Base-by-base conservation (phyloP, 2,329 filamentous ascomycete genomes). In the Aspergillus niger region DNA sequence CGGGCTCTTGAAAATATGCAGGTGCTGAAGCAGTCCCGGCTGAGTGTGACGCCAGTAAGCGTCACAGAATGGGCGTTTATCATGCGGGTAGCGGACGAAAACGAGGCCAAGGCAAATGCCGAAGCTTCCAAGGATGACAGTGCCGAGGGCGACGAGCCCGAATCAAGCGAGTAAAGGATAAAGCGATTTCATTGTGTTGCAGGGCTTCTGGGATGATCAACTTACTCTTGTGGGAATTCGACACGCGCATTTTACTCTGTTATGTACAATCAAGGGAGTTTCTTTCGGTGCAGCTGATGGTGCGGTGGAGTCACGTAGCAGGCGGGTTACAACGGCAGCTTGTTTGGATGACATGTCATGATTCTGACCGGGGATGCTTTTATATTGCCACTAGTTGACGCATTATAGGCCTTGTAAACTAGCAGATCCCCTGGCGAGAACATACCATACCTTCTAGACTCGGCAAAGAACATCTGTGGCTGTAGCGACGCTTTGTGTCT, bases 11-110 rank as follows among this genome's bases (percentile, higher is more conserved):
- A 86, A 69, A 83, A 86, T 53, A 91, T 98, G 86, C 91, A 97
- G 77, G 84, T 95, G 77, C 81, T 97, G 63, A 94, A 88, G 70
- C 87, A 92, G 77, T 84, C 86, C n/a, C 84, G 94, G 41, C 77
- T 97, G 56, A 97, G 92, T 72, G 93, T 98, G 26, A 80, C 79
- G 3, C 70, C 75, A 2, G 81, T 84, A n/a, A 75, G 74, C 3
- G 71, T 76, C 10, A 69, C 72, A 10, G 76, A 83, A 65, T 84
- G 81, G 81, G 69, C 76, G 3, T 83, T 80, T 63, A 82, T 84
- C 57, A 73, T 81, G 65, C 69, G 71, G 10, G 66, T 82, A 52
- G 77, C 71, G 6, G 74, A 73, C 43, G 75, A 76, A 55, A 68
- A 72, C n/a, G 58, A 69, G 55, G 30, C 59, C 1, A 30, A 43